These are phyloP conservation scores for Diospyros lotus DNA, from an alignment of 148 eudicot genomes.

Conservation along the genomic window DNA sequence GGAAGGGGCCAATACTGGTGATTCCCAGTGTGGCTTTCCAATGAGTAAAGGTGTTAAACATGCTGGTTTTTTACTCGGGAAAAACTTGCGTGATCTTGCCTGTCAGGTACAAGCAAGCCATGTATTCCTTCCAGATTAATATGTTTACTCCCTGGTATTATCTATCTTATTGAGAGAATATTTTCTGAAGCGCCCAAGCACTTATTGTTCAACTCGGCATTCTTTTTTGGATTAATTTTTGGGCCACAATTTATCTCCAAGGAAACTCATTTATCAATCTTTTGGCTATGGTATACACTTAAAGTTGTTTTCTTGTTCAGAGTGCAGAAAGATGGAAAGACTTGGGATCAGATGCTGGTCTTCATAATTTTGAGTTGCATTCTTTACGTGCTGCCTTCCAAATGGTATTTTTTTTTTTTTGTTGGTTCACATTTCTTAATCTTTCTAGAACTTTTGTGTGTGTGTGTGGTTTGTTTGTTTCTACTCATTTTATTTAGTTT, in stretches of 20 bases:
- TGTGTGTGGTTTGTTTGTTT: not conserved
- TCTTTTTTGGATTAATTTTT: not conserved
- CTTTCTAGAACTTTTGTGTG: not conserved
- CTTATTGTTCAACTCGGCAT: not conserved
- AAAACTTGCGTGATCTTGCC: slow-evolving; percentile 86
- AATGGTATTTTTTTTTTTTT: slow-evolving; percentile 43
- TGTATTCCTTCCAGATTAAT: not conserved
- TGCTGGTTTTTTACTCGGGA: slow-evolving; percentile 53
- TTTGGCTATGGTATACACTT: not conserved
- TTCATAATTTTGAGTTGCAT: slow-evolving; percentile 90
- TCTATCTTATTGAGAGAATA: not conserved
- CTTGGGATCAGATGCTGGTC: slow-evolving; percentile 58
- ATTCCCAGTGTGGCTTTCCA: slow-evolving; percentile 63
- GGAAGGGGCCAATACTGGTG: slow-evolving; percentile 34
- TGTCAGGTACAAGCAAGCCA: slow-evolving; percentile 60
- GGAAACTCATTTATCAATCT: not conserved
- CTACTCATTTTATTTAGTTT: not conserved
- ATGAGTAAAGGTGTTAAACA: slow-evolving; percentile 59
- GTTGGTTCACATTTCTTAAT: not conserved
- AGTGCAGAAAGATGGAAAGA: slow-evolving; percentile 90
- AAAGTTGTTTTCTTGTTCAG: slow-evolving; percentile 26
- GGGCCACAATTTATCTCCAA: not conserved
- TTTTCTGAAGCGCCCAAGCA: not conserved
- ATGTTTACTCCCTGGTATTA: not conserved
- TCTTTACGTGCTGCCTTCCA: slow-evolving; percentile 92